Conservation (phyloP, 2,329 filamentous ascomycete genomes). For the Ophioceras dolichostomum region DNA sequence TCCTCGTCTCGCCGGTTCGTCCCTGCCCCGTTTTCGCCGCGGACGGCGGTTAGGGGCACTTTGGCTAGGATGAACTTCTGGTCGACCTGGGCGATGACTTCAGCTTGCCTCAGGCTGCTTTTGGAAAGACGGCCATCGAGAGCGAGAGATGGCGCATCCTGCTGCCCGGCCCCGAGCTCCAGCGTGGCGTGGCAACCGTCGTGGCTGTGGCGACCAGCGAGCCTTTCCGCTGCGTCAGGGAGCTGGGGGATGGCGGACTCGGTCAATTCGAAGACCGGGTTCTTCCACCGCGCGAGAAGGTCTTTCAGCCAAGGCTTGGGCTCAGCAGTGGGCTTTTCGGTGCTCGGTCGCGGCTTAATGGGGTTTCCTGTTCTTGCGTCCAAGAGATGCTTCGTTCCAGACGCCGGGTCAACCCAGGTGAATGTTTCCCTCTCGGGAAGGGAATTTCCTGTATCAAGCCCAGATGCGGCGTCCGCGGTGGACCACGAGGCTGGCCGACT, state of each 20-base stretch:
- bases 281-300: constrained; percentile 57
- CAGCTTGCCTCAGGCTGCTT: constrained; percentile 41
- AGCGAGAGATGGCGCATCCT: no score
- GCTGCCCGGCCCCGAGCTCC: no score
- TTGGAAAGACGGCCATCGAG: constrained; percentile 46
- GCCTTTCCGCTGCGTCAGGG: neutral
- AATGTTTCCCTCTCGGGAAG: no score
- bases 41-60: constrained; percentile 27
- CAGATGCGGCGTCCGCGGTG: no score
- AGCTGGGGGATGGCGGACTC: constrained; percentile 30
- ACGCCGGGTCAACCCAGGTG: no score
- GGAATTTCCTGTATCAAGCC: no score
- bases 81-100: constrained; percentile 74
- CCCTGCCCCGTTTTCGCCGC: neutral
- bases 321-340: constrained; percentile 9
- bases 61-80: constrained; percentile 75
- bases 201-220: neutral
- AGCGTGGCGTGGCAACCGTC: no score
- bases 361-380: no score
- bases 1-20: no score
- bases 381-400: no score
- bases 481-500: neutral
- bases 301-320: constrained; percentile 41
- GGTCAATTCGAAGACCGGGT: constrained; percentile 55
- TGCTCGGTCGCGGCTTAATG: neutral